Base-by-base conservation (phyloP, 163 green algal species). In the Scenedesmus sp. region DNA sequence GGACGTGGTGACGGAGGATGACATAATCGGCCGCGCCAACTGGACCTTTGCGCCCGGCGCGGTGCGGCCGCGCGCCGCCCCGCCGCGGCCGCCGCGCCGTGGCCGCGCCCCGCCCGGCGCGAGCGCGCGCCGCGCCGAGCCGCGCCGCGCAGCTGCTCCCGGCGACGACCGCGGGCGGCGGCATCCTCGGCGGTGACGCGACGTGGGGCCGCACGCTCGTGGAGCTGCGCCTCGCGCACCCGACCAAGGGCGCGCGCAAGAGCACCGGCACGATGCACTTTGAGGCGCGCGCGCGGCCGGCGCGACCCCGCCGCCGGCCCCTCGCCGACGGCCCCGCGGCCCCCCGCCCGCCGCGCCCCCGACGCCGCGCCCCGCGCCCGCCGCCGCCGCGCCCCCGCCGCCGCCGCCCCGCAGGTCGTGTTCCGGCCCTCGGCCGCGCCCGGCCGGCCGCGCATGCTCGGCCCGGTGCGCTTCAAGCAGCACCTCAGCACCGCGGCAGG, bases 1-100 rank as follows among this genome's bases (percentile, higher is more conserved):
- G 45, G 75, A 85, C 20, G 4, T 84, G 33, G 34, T 86, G 22
- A 85, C 81, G 1, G 51, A 58, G 0, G 81, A 86, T 34, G 75
- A 86, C 48, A 65, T 78, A 18, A 70, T 86, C 18, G 81, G 81
- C 15, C 39, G 56, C 2, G 60, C 69, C 2, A 56, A 15, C 31
- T 86, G 76, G 75, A 18, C 31, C 39, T 86, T 86, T 54, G 24
- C 29, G 6, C 71, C 70, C 39, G 10, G 7, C 10, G 39, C 39
- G 39, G 6, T 47, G 39, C 39, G 6, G 39, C 39, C 10, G 39
- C 10, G 39, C 39, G 39, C 39, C 39, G 39, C 39, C 6, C 39
- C 39, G 39, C 6, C 10, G 7, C 6, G 7, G 39, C 39, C 39
- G 6, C 7, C 39, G 39, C 39, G 39, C 39, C 39, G 6, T 6